Percentiles rank a stretch among this genome's conserved stretches.
Evolutionary conservation across 2,329 filamentous ascomycete species (phyloP).

Genomic region (Colletotrichum lupini): DNA sequence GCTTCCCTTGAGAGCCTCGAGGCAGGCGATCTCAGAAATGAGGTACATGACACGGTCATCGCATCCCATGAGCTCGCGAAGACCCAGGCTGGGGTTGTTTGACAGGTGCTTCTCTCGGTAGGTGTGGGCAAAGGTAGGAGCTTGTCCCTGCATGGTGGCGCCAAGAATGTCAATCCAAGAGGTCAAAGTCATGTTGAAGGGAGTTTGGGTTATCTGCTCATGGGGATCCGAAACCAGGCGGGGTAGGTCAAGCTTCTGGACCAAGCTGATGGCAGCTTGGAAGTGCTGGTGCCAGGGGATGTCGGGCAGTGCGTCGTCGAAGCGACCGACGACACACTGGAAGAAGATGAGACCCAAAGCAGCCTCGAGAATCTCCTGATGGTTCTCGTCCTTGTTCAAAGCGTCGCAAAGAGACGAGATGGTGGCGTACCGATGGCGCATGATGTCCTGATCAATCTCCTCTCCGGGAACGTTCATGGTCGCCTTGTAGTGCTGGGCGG

Average conservation of each 20-base stretch:
- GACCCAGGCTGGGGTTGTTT: constrained; percentile 71
- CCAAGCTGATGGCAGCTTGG: constrained; percentile 86
- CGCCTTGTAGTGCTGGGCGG: constrained; percentile 91
- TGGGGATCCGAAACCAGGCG: constrained; percentile 70
- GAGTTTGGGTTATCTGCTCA: constrained; percentile 71
- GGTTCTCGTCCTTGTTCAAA: constrained; percentile 82
- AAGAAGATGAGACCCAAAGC: constrained; percentile 97
- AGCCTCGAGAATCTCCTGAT: constrained; percentile 90
- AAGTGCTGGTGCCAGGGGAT: constrained; percentile 99
- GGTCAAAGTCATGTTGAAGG: constrained; percentile 95
- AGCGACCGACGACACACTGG: constrained; percentile 89
- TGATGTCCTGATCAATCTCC: constrained; percentile 88
- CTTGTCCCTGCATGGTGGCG: constrained; percentile 87
- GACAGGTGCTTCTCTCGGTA: constrained; percentile 95
- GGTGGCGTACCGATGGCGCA: constrained; percentile 89
- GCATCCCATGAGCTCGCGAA: constrained; percentile 96
- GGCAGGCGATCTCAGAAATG: constrained; percentile 95
- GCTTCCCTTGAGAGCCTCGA: constrained; percentile 86
- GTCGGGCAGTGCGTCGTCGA: constrained; percentile 86
- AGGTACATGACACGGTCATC: constrained; percentile 98
- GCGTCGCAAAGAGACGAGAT: constrained; percentile 88
- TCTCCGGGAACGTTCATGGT: constrained; percentile 74
- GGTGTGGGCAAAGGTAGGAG: constrained; percentile 91
- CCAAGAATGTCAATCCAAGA: constrained; percentile 98
- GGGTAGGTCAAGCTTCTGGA: constrained; percentile 85